Evolutionary conservation across 257 asterid genomes (phyloP).

Genomic region (Parsonsia alboflavescens): DNA sequence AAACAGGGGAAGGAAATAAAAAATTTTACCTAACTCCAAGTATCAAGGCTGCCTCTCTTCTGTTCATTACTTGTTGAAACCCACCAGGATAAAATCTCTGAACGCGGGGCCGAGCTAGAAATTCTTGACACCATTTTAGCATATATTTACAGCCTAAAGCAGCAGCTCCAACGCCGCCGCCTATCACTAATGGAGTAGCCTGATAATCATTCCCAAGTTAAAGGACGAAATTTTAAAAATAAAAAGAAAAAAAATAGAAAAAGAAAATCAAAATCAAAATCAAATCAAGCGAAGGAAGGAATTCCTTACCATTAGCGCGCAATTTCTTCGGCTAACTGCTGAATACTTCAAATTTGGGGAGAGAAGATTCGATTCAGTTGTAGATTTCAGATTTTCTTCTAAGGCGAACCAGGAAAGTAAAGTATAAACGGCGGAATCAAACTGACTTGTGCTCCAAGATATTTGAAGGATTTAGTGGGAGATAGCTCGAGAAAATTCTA

Average conservation of each 20-base stretch:
- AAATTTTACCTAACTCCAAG: constrained; percentile 61
- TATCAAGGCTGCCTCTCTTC: constrained; percentile 72
- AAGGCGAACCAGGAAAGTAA: neutral
- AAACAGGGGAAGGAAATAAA: too few relatives aligned
- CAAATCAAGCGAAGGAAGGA: neutral
- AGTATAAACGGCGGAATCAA: neutral
- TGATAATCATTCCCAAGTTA: constrained; percentile 6
- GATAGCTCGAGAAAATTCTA: neutral
- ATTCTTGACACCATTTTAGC: constrained; percentile 53
- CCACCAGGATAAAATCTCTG: constrained; percentile 70
- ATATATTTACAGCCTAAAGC: constrained; percentile 56
- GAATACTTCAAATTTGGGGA: neutral
- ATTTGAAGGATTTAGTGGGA: neutral
- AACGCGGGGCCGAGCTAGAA: constrained; percentile 39
- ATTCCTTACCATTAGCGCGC: neutral
- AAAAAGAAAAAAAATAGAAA: too few relatives aligned
- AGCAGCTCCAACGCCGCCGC: constrained; percentile 50
- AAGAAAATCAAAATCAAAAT: neutral
- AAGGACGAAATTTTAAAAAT: too few relatives aligned
- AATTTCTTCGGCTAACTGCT: neutral
- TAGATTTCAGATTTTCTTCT: neutral
- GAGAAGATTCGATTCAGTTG: neutral
- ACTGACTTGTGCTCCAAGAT: neutral
- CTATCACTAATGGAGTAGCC: constrained; percentile 44
- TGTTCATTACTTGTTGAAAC: constrained; percentile 56